These are phyloP conservation scores for Primulina huaijiensis DNA, from an alignment of 257 asterid species.

Conservation along the genomic window DNA sequence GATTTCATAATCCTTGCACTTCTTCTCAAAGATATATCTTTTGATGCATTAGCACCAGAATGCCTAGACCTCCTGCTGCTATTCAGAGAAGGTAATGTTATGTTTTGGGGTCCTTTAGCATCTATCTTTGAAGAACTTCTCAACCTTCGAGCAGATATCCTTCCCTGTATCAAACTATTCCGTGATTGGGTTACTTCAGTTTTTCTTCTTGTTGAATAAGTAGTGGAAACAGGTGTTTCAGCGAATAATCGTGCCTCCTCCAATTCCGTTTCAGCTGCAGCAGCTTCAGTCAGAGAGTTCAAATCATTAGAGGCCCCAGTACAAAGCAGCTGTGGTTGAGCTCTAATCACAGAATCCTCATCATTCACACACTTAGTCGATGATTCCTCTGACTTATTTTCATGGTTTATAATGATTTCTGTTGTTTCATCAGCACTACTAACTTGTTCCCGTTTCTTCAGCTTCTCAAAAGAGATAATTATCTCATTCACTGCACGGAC, in stretches of 20 bases:
- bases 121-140: conserved; percentile 59
- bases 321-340: conserved; percentile 30
- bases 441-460: conserved; percentile 51
- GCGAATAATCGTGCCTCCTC: conserved; percentile 33
- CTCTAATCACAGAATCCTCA: conserved; percentile 36
- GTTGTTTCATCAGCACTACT: conserved; percentile 32
- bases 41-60: conserved; percentile 31
- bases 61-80: conserved; percentile 37
- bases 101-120: conserved; percentile 36
- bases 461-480: conserved; percentile 64
- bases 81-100: conserved; percentile 29
- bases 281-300: conserved; percentile 54
- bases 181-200: conserved; percentile 38
- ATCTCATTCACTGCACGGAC: conserved; percentile 78
- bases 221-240: conserved; percentile 32
- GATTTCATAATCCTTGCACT: conserved; percentile 54
- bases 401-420: conserved; percentile 35
- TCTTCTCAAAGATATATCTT: conserved; percentile 57
- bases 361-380: conserved; percentile 37
- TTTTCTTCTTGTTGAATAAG: conserved; percentile 50
- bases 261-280: conserved; percentile 39
- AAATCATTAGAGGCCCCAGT: conserved; percentile 43
- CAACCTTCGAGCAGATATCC: conserved; percentile 49
- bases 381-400: conserved; percentile 41
- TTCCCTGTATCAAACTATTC: conserved; percentile 39